Evolutionary conservation across 495 filamentous ascomycete genomes (phyloP), one percentile per base, ranked within the genome.

Genomic region (Annulohypoxylon stygium): DNA sequence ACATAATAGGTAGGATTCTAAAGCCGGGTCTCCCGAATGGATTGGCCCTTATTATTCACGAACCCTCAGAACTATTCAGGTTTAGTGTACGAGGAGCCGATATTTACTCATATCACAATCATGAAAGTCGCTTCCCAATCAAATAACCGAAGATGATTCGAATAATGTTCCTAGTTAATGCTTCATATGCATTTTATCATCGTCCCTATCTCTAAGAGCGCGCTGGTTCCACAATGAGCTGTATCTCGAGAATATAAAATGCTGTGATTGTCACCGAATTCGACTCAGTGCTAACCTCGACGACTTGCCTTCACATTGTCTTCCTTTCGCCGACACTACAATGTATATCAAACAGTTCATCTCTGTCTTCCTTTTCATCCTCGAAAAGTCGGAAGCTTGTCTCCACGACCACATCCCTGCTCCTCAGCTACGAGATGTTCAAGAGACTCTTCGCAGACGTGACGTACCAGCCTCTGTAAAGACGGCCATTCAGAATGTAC

Each of bases 401-500:
- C 66, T 66, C 14, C 59, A 65, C 39, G 39, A 48, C 34, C 54
- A 66, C 9, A 50, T 55, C 3, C 43, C n/a, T 16, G 26, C 47
- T 64, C 64, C 58, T 23, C 43, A 20, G 41, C 3, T 50, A 59
- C 36, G 34, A 55, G 58, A 68, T 11, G 61, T 63, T 14, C 23
- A 61, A 12, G 45, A 53, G 5, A 33, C 61, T 45, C 57, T 60
- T 6, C 66, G 53, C 30, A 69, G 47, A 39, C 65, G 66, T 8
- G 59, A 69, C 6, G 63, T 69, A 11, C 45, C 41, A 16, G 30
- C 55, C 4, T 18, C 62, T 10, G 62, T 60, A 3, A 78, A 76
- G 36, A 78, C 76, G 6, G 70, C 70, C 10, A 74, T 78, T 41
- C 63, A 57, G 2, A 78, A 78, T 34, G 76, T 78, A 9, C 73